These are phyloP conservation scores for Scheffersomyces insectosa DNA, from an alignment of 1,139 yeast species.

Conservation along the genomic window DNA sequence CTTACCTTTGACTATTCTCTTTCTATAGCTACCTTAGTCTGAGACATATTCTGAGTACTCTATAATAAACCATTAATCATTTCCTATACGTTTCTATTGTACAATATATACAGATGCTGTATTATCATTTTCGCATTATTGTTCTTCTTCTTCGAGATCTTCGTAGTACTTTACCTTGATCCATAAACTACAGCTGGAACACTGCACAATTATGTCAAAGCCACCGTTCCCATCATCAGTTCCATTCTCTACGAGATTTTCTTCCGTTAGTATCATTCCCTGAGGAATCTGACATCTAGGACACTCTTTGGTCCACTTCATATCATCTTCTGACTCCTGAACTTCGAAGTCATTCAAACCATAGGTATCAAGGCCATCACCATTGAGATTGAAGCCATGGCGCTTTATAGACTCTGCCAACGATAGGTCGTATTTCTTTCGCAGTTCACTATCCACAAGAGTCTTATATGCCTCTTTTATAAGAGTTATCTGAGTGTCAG, in stretches of 20 bases:
- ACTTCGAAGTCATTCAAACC: constrained; percentile 61
- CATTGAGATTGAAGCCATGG: constrained; percentile 52
- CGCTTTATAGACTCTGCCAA: constrained; percentile 39
- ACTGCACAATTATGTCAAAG: constrained; percentile 71
- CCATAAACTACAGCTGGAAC: constrained; percentile 84
- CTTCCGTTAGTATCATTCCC: constrained; percentile 61
- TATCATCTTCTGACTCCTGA: constrained; percentile 22
- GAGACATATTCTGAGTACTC: too few relatives aligned
- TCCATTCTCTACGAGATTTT: constrained; percentile 55
- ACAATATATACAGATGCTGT: constrained; percentile 1
- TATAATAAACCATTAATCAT: too few relatives aligned
- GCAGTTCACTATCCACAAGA: constrained; percentile 37
- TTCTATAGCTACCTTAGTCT: too few relatives aligned
- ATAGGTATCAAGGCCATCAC: constrained; percentile 67
- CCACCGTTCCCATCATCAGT: constrained; percentile 55
- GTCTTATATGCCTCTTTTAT: constrained; percentile 63
- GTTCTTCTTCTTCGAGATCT: constrained; percentile 26
- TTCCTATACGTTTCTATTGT: not conserved
- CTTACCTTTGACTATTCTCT: too few relatives aligned
- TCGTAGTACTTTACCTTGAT: constrained; percentile 64
- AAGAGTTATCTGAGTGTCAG: constrained; percentile 28
- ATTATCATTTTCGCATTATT: not conserved
- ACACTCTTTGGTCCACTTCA: constrained; percentile 55
- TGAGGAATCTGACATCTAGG: constrained; percentile 65
- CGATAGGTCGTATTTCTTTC: constrained; percentile 51